Evolutionary conservation across 2,329 filamentous ascomycete genomes (phyloP).

Genomic region (Ciborinia camelliae): DNA sequence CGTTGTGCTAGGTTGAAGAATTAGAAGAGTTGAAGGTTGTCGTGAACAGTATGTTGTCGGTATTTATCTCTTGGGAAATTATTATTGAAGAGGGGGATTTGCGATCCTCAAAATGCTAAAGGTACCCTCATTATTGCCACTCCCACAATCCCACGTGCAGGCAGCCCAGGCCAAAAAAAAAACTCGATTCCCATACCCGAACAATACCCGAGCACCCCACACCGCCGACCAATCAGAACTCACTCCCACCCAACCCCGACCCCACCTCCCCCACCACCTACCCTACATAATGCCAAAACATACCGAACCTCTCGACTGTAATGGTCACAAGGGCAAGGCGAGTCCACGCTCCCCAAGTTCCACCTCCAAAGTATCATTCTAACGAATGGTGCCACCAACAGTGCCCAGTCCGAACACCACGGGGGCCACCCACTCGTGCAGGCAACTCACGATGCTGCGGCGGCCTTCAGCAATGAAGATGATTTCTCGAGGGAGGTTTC

Average conservation of each 20-base stretch:
- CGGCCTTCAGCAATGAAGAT: constrained; percentile 66
- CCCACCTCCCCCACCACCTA: accelerated
- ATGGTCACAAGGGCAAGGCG: constrained; percentile 16
- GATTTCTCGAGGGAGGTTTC: constrained; percentile 66
- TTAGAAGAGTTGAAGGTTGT: too few species aligned
- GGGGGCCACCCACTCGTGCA: constrained; percentile 63
- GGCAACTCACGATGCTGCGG: constrained; percentile 64
- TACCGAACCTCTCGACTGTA: accelerated
- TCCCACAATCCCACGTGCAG: too few species aligned
- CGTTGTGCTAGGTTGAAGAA: too few species aligned
- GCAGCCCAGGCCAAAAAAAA: too few species aligned
- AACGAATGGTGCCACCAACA: constrained; percentile 39
- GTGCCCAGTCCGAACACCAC: constrained; percentile 67
- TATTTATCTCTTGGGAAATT: too few species aligned
- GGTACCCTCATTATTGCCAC: too few species aligned
- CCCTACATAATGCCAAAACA: accelerated
- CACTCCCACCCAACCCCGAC: too few species aligned
- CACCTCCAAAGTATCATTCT: constrained; percentile 1
- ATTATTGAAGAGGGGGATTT: too few species aligned
- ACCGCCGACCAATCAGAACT: accelerated
- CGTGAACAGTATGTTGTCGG: too few species aligned
- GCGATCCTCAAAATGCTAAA: too few species aligned
- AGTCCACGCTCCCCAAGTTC: not conserved
- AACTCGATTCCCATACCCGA: too few species aligned
- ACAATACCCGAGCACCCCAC: not conserved